These are phyloP conservation scores for Bifiguratus adelaidae DNA, from an alignment of 192 early-diverging fungal genomes.

Conservation along the genomic window DNA sequence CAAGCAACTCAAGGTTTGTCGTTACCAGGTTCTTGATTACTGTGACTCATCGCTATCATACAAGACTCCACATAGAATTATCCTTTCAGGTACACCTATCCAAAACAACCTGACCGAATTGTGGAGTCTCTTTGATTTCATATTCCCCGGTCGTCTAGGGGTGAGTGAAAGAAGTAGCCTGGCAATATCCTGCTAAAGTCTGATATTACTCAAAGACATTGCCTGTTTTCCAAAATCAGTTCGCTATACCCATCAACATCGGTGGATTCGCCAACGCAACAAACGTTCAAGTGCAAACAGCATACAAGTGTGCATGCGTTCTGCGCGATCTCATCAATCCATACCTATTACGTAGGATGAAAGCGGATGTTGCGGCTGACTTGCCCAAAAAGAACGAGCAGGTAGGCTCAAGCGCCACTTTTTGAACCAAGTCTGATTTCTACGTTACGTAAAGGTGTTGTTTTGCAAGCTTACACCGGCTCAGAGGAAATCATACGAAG, in stretches of 20 bases:
- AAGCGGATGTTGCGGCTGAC: conserved; percentile 84
- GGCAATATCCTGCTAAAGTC: neutral
- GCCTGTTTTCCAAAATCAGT: conserved; percentile 80
- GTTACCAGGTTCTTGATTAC: neutral
- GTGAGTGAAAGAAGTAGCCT: conserved; percentile 9
- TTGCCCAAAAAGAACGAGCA: conserved; percentile 89
- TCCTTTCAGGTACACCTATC: conserved; percentile 72
- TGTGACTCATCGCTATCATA: neutral
- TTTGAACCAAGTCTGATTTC: neutral
- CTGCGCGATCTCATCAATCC: conserved; percentile 89
- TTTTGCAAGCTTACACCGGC: conserved; percentile 77
- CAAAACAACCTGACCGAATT: conserved; percentile 75
- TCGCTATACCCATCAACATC: conserved; percentile 83
- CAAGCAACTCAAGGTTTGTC: conserved; percentile 45
- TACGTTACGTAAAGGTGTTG: conserved; percentile 35
- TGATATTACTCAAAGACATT: conserved; percentile 39
- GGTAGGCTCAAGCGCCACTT: neutral
- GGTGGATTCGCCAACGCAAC: conserved; percentile 91
- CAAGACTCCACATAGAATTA: conserved; percentile 58
- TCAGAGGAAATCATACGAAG: conserved; percentile 64
- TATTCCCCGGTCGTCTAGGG: conserved; percentile 66
- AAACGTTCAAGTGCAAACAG: conserved; percentile 85
- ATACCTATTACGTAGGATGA: conserved; percentile 85
- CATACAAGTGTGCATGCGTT: conserved; percentile 85
- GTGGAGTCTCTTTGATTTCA: conserved; percentile 76